A percentile compares a stretch with the other conserved stretches of the same genome.
Evolutionary conservation across 257 asterid species (phyloP).

Genomic region (Solanum habrochaites): DNA sequence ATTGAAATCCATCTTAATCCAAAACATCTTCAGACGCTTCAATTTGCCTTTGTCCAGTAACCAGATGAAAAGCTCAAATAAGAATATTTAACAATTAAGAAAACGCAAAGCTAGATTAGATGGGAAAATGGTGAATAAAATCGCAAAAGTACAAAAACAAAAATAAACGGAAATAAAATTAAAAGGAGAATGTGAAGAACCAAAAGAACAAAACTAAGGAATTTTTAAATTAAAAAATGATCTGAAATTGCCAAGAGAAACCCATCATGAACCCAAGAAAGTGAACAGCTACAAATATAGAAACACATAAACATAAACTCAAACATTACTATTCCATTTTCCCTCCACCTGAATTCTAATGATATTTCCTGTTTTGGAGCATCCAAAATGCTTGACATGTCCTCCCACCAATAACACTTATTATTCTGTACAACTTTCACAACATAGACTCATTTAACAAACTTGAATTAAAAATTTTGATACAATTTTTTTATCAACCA

Average conservation of each 20-base stretch:
- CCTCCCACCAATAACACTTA: background rate
- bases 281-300: background rate
- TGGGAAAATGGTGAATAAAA: background rate
- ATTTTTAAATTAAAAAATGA: background rate
- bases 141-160: background rate
- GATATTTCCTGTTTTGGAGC: background rate
- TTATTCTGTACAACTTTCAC: background rate
- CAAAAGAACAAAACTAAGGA: background rate
- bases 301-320: background rate
- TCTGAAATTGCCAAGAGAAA: background rate
- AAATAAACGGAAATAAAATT: background rate
- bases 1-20: background rate
- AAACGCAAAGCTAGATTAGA: background rate
- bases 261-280: background rate
- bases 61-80: background rate
- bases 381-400: background rate
- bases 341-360: background rate
- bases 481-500: background rate
- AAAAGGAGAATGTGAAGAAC: background rate
- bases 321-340: background rate
- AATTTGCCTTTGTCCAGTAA: background rate
- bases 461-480: background rate
- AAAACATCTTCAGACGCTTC: background rate
- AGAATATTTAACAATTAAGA: background rate
- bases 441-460: background rate